These are phyloP conservation scores for Parietichytrium sp. DNA, from an alignment of 108 stramenopile species.

Conservation along the genomic window DNA sequence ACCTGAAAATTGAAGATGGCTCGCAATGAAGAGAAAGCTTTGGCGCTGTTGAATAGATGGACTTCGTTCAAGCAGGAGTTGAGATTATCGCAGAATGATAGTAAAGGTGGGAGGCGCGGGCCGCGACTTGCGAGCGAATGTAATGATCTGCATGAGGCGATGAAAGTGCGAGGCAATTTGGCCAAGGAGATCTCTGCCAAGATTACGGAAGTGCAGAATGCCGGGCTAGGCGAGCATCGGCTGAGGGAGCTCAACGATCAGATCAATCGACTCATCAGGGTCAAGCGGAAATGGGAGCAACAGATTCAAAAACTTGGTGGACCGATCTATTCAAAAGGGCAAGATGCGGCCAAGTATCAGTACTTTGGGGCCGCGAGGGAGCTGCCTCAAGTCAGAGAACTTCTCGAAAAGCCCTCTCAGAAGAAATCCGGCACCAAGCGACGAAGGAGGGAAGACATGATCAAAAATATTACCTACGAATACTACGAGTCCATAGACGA, in stretches of 20 bases:
- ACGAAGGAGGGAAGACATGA: conserved; percentile 73
- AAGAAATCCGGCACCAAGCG: conserved; percentile 56
- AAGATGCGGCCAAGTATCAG: conserved; percentile 79
- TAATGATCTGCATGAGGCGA: conserved; percentile 26
- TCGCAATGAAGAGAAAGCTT: conserved; percentile 45
- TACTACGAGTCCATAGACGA: conserved; percentile 91
- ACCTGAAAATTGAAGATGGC: conserved; percentile 28
- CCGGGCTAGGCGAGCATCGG: conserved; percentile 87
- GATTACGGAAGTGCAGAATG: conserved; percentile 85
- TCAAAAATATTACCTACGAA: conserved; percentile 77
- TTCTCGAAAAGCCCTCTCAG: conserved; percentile 69
- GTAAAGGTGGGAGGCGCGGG: too few species aligned
- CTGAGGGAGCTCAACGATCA: conserved; percentile 94
- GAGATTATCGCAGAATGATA: not conserved
- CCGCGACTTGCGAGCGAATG: not conserved
- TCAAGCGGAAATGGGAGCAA: conserved; percentile 88
- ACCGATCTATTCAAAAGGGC: conserved; percentile 69
- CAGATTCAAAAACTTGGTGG: conserved; percentile 82
- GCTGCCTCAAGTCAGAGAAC: conserved; percentile 85
- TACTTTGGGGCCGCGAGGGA: conserved; percentile 93
- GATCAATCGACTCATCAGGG: conserved; percentile 90
- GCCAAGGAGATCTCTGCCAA: conserved; percentile 70
- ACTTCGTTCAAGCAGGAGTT: conserved; percentile 44
- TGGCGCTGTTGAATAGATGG: conserved; percentile 45
- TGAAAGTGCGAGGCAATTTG: not conserved